phyloP scores from a whole-genome alignment of 331 rosid species.

The Pyracantha coccinea region DNA sequence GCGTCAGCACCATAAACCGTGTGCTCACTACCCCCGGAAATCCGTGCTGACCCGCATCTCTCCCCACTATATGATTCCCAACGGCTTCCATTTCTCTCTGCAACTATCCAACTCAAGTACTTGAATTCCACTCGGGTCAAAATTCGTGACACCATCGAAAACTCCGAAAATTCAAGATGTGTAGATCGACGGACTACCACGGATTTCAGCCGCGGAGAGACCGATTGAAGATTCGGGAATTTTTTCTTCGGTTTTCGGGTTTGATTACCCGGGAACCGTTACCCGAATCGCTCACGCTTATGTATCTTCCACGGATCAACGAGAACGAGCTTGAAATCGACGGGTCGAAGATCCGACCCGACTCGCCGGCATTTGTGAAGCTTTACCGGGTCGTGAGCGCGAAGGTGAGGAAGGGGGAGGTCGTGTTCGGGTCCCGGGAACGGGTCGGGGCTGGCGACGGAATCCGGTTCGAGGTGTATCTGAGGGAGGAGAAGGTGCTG shows the following conservation, averaged over 20 bases:
- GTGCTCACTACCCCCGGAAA: conserved; percentile 18
- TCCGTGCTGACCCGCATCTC: not conserved
- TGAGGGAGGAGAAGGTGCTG: conserved; percentile 38
- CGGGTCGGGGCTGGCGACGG: conserved; percentile 37
- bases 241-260: conserved; percentile 21
- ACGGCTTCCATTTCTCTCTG: not conserved
- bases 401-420: conserved; percentile 9
- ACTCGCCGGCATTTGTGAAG: conserved; percentile 23
- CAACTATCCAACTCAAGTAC: not conserved
- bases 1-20: conserved; percentile 17
- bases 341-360: conserved; percentile 31
- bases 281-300: conserved; percentile 28
- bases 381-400: conserved; percentile 22
- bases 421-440: conserved; percentile 32
- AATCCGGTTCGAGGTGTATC: conserved; percentile 29
- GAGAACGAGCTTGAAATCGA: conserved; percentile 20
- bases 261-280: not conserved
- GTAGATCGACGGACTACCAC: conserved; percentile 28
- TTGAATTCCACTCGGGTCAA: not conserved
- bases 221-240: conserved; percentile 14
- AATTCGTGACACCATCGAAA: not conserved
- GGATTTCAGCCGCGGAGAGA: not conserved
- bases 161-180: conserved; percentile 5
- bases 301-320: conserved; percentile 29
- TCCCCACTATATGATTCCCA: not conserved